phyloP scores from a whole-genome alignment of 441 rosid species.

The Raphanus hybrid region DNA sequence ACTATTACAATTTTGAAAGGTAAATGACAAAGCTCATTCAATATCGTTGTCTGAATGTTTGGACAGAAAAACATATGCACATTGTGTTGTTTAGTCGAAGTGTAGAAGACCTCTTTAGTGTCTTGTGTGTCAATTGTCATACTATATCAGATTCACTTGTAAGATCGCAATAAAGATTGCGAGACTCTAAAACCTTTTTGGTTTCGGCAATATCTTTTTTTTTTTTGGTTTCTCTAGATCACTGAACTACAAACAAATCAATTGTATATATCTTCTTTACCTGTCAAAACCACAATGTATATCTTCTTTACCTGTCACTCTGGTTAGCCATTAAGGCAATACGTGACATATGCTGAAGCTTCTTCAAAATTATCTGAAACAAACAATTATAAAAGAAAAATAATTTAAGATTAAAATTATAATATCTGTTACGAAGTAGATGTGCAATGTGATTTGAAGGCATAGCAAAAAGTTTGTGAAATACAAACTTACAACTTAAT shows the following conservation, averaged over 20 bases:
- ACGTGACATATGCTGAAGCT: slow-evolving; percentile 33
- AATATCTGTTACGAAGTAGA: too few species aligned
- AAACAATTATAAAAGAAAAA: too few species aligned
- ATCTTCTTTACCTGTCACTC: slow-evolving; percentile 60
- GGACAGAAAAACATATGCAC: slow-evolving; percentile 32
- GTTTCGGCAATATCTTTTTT: too few species aligned
- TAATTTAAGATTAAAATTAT: too few species aligned
- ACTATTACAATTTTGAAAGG: not conserved
- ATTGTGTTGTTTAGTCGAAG: slow-evolving; percentile 20
- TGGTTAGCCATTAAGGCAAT: slow-evolving; percentile 54
- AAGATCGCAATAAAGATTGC: slow-evolving; percentile 29
- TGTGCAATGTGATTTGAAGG: too few species aligned
- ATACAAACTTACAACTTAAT: too few species aligned
- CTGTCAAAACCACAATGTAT: not conserved
- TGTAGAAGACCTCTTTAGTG: not conserved
- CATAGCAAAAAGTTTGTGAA: too few species aligned
- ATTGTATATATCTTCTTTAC: too few species aligned
- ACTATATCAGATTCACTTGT: slow-evolving; percentile 43
- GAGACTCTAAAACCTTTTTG: slow-evolving; percentile 58
- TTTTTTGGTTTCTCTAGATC: not conserved
- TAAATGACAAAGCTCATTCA: slow-evolving; percentile 5
- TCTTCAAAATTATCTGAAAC: too few species aligned
- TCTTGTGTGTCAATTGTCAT: slow-evolving; percentile 32
- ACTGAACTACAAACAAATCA: too few species aligned
- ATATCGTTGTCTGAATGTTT: slow-evolving; percentile 5